Evolutionary conservation across 2,329 filamentous ascomycete species (phyloP).

Genomic region (Colletotrichum lentis): DNA sequence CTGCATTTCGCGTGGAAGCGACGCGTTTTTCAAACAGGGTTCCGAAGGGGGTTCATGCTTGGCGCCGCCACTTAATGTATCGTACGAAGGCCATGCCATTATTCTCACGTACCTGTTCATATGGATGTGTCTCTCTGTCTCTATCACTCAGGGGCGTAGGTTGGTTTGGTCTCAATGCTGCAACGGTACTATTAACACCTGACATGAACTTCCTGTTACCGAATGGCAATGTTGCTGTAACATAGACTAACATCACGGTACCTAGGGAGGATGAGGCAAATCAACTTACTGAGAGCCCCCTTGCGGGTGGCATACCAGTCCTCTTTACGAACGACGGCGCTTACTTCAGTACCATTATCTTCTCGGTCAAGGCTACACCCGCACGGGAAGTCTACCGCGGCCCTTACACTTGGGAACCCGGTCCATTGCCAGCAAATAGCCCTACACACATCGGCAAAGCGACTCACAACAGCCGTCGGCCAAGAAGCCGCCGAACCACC

Average conservation of each 20-base stretch:
- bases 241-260: neutral
- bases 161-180: neutral
- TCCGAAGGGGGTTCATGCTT: neutral
- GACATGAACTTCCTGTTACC: neutral
- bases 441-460: slow-evolving; percentile 32
- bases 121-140: neutral
- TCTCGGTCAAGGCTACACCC: slow-evolving; percentile 7
- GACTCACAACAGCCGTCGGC: slow-evolving; percentile 17
- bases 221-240: neutral
- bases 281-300: slow-evolving; percentile 20
- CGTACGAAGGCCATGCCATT: too few species aligned
- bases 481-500: slow-evolving; percentile 36
- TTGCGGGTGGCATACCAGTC: slow-evolving; percentile 3
- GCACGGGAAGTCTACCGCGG: slow-evolving; percentile 14
- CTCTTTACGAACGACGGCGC: neutral
- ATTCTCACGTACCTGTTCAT: neutral
- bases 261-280: slow-evolving; percentile 26
- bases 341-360: neutral
- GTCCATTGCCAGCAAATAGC: slow-evolving; percentile 10
- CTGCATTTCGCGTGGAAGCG: neutral
- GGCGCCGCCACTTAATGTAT: neutral
- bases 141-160: too few species aligned
- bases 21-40: neutral
- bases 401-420: neutral
- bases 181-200: too few species aligned